Evolutionary conservation across 257 asterid genomes (phyloP).

Genomic region (Apocynum venetum): DNA sequence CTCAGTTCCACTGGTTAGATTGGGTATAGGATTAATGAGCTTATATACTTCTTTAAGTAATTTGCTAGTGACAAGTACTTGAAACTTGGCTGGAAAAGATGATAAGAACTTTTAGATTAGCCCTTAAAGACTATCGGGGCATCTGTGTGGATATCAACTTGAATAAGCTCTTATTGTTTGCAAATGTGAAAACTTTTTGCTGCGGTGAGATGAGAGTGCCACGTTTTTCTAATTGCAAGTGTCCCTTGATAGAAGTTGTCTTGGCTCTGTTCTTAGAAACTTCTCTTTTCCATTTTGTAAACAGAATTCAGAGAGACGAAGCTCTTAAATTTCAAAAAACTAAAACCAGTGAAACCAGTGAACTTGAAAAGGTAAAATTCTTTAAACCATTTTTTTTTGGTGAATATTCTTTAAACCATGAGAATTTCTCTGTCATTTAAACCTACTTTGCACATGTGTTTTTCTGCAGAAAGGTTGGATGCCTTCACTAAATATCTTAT

Average conservation of each 20-base stretch:
- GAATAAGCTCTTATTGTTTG: not conserved
- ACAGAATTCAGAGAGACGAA: slow-evolving; percentile 78
- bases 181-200: not conserved
- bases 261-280: slow-evolving; percentile 7
- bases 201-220: not conserved
- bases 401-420: slow-evolving; percentile 6
- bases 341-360: slow-evolving; percentile 63
- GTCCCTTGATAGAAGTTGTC: not conserved
- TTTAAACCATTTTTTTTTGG: not conserved
- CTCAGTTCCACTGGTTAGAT: not conserved
- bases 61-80: not conserved
- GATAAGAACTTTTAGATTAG: not conserved
- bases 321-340: slow-evolving; percentile 66
- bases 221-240: not conserved
- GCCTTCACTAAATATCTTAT: not conserved
- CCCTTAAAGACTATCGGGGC: too few relatives aligned
- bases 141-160: not conserved
- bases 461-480: not conserved
- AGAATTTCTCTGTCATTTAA: not conserved
- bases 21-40: not conserved
- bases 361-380: slow-evolving; percentile 62
- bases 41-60: not conserved
- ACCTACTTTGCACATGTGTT: not conserved
- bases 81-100: not conserved
- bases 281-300: slow-evolving; percentile 22